Conservation (phyloP, 306 rosid species). For the Morella rubra region DNA sequence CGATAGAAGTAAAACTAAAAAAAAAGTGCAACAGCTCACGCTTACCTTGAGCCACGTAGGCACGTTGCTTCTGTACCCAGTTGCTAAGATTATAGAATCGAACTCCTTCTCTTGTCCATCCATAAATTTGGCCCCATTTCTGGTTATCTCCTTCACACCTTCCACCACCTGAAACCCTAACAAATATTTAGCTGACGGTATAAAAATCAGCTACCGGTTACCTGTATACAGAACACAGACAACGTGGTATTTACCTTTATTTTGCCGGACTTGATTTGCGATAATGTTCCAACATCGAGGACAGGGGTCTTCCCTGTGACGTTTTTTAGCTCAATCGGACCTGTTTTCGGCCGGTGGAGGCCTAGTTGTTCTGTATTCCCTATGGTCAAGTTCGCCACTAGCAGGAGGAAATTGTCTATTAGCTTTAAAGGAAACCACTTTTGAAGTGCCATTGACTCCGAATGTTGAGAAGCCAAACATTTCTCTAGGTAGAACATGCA, state of each 20-base stretch:
- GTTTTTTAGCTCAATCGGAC: conserved; percentile 83
- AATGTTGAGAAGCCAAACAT: conserved; percentile 84
- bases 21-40: conserved; percentile 17
- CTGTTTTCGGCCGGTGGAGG: conserved; percentile 82
- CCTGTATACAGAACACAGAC: too few species aligned
- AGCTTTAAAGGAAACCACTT: conserved; percentile 70
- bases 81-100: conserved; percentile 87
- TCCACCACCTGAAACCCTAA: conserved; percentile 50
- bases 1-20: conserved; percentile 52
- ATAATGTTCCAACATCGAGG: conserved; percentile 79
- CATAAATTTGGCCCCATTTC: conserved; percentile 75
- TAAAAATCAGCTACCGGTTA: too few species aligned
- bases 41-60: conserved; percentile 94
- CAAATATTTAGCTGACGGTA: conserved; percentile 10
- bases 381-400: conserved; percentile 41
- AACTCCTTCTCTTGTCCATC: conserved; percentile 86
- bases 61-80: conserved; percentile 99
- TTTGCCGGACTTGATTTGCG: conserved; percentile 68
- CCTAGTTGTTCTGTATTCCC: conserved; percentile 81
- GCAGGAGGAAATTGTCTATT: conserved; percentile 69
- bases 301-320: conserved; percentile 91
- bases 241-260: conserved; percentile 53
- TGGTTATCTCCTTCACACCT: conserved; percentile 87
- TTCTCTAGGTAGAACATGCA: conserved; percentile 88
- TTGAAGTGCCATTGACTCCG: conserved; percentile 64